Evolutionary conservation across 2,329 filamentous ascomycete genomes (phyloP).

Genomic region (Cladophialophora carrionii): DNA sequence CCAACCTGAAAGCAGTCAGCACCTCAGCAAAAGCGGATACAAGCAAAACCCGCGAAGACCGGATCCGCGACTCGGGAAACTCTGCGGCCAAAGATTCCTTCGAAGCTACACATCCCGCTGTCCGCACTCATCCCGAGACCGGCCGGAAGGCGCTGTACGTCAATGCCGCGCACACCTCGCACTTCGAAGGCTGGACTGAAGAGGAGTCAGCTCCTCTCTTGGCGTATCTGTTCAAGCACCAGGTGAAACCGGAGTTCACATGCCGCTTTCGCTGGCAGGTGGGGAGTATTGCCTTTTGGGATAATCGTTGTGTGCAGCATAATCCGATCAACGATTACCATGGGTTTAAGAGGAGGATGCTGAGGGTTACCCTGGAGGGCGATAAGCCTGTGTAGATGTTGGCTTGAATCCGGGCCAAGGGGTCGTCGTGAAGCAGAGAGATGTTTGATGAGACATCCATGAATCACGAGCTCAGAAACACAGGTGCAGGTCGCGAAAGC

Average conservation of each 20-base stretch:
- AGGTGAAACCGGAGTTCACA: conserved; percentile 37
- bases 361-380: conserved; percentile 34
- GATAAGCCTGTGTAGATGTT: conserved; percentile 29
- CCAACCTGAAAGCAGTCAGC: conserved; percentile 39
- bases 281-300: conserved; percentile 57
- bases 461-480: not conserved
- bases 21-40: conserved; percentile 36
- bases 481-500: not conserved
- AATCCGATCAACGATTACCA: conserved; percentile 37
- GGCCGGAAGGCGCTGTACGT: conserved; percentile 44
- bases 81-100: conserved; percentile 24
- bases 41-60: conserved; percentile 41
- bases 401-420: not conserved
- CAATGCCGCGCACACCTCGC: conserved; percentile 43
- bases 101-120: conserved; percentile 42
- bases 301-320: conserved; percentile 48
- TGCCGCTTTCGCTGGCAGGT: conserved; percentile 55
- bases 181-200: conserved; percentile 40
- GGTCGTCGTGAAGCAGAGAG: not conserved
- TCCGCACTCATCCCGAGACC: conserved; percentile 44
- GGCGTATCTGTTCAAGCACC: conserved; percentile 37
- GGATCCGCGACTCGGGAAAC: conserved; percentile 34
- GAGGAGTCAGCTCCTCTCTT: conserved; percentile 39
- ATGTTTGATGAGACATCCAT: not conserved
- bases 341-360: conserved; percentile 34